Conservation (phyloP, 192 early-diverging fungal species). For the Backusella liffmaniae region DNA sequence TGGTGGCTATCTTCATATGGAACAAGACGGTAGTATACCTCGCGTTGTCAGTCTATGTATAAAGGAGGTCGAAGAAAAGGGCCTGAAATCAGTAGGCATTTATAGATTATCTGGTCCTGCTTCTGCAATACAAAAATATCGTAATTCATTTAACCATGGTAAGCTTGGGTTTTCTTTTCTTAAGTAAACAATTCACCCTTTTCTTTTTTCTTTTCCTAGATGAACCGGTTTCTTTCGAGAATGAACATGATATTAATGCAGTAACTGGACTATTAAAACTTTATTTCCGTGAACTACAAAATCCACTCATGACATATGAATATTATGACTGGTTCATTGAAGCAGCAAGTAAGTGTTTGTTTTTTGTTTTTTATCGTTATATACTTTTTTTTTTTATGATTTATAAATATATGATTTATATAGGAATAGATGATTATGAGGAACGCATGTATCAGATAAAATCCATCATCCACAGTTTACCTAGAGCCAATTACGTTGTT, state of each 20-base stretch:
- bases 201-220: neutral
- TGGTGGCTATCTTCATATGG: constrained; percentile 32
- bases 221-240: constrained; percentile 20
- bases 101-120: constrained; percentile 72
- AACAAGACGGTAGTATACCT: constrained; percentile 50
- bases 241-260: constrained; percentile 69
- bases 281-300: constrained; percentile 71
- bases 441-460: constrained; percentile 67
- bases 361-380: neutral
- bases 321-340: constrained; percentile 71
- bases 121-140: constrained; percentile 63
- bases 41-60: constrained; percentile 69
- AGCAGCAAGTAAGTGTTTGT: constrained; percentile 50
- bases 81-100: constrained; percentile 68
- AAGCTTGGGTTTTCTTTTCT: constrained; percentile 13
- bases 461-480: constrained; percentile 64
- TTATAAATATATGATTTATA: neutral
- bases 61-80: constrained; percentile 67
- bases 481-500: constrained; percentile 54
- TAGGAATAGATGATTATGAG: constrained; percentile 61
- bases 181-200: neutral
- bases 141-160: constrained; percentile 56
- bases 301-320: constrained; percentile 70
- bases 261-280: constrained; percentile 70
- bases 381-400: neutral